Evolutionary conservation across 2,329 filamentous ascomycete species (phyloP).

Genomic region (Penicillium occitanis): DNA sequence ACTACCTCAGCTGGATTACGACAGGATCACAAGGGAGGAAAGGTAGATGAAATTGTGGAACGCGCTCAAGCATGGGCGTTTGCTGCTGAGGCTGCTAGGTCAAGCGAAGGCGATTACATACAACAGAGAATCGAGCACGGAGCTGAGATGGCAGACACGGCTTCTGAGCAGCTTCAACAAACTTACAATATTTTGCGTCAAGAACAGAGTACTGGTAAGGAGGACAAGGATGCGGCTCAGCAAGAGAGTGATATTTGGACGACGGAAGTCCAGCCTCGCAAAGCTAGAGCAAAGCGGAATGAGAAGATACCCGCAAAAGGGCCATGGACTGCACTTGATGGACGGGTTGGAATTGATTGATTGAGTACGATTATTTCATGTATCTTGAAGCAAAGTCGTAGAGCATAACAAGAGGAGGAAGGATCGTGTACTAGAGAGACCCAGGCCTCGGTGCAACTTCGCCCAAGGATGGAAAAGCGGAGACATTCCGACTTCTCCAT

Average conservation of each 20-base stretch:
- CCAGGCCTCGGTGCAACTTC: background rate
- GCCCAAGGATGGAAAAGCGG: conserved; percentile 15
- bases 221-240: conserved; percentile 22
- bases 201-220: conserved; percentile 30
- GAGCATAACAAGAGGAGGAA: background rate
- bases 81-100: conserved; percentile 37
- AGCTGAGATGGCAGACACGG: conserved; percentile 32
- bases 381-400: background rate
- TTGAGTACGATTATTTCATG: background rate
- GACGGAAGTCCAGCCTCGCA: conserved; percentile 30
- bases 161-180: conserved; percentile 32
- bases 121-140: conserved; percentile 36
- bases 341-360: conserved; percentile 29
- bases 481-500: conserved; percentile 5
- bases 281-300: conserved; percentile 23
- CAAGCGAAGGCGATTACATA: conserved; percentile 34
- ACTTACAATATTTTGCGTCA: conserved; percentile 39
- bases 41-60: conserved; percentile 33
- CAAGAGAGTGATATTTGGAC: conserved; percentile 35
- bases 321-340: conserved; percentile 41
- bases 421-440: background rate
- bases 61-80: conserved; percentile 44
- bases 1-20: conserved; percentile 21
- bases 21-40: conserved; percentile 19
- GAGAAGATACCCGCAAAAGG: conserved; percentile 32